phyloP scores from a whole-genome alignment of 2,329 filamentous ascomycete species.

The Microcyclospora pomicola region DNA sequence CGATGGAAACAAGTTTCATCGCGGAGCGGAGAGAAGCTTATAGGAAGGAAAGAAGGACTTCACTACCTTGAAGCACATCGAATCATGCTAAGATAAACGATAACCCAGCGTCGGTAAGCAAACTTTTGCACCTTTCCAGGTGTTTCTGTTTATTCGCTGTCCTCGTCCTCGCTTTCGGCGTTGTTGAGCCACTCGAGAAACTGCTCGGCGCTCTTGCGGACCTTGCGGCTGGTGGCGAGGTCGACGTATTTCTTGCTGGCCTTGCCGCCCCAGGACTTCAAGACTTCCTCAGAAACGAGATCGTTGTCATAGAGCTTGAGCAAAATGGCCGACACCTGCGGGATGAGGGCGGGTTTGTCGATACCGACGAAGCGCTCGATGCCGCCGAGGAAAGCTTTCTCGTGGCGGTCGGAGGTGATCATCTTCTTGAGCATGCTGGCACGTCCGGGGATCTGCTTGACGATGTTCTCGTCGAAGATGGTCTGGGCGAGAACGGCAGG shows the following conservation, averaged over 20 bases:
- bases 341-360: slow-evolving; percentile 64
- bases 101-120: too few relatives aligned
- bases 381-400: slow-evolving; percentile 89
- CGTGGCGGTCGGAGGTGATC: slow-evolving; percentile 82
- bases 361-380: slow-evolving; percentile 85
- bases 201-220: slow-evolving; percentile 83
- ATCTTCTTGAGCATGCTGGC: slow-evolving; percentile 74
- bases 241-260: slow-evolving; percentile 98
- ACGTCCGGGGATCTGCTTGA: slow-evolving; percentile 73
- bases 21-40: too few relatives aligned
- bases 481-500: slow-evolving; percentile 84
- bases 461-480: slow-evolving; percentile 81
- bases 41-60: too few relatives aligned
- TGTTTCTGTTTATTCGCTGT: background rate
- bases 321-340: slow-evolving; percentile 71
- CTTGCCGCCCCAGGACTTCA: slow-evolving; percentile 84
- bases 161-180: background rate
- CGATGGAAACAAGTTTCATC: too few relatives aligned
- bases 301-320: slow-evolving; percentile 85
- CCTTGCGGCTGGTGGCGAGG: slow-evolving; percentile 76
- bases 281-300: slow-evolving; percentile 72
- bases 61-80: too few relatives aligned
- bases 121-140: too few relatives aligned
- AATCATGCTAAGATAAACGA: too few relatives aligned
- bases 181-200: slow-evolving; percentile 82